phyloP scores from a whole-genome alignment of 75 land plant genomes.

The Pinus albicaulis region DNA sequence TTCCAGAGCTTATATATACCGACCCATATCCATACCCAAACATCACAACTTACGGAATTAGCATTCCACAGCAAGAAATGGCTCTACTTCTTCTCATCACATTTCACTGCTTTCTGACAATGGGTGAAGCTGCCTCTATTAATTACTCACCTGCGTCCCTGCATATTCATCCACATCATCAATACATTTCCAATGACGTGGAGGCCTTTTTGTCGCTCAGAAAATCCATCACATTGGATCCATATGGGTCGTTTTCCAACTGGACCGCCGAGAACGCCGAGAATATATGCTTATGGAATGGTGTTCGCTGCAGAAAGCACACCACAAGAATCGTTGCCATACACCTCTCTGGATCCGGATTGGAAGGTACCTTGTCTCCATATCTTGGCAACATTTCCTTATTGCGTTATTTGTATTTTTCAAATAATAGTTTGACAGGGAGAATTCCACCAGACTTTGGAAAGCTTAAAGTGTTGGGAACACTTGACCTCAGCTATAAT shows the following conservation, averaged over 20 bases:
- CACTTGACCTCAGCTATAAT: constrained; percentile 11
- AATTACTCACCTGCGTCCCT: too few relatives aligned
- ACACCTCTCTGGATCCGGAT: neutral
- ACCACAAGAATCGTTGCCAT: neutral
- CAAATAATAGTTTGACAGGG: constrained; percentile 18
- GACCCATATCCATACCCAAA: too few relatives aligned
- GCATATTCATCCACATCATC: too few relatives aligned
- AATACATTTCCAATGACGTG: too few relatives aligned
- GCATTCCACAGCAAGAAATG: too few relatives aligned
- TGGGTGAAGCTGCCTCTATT: too few relatives aligned
- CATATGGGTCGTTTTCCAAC: neutral
- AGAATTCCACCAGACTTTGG: constrained; percentile 23
- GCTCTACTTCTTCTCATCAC: too few relatives aligned
- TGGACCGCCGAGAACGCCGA: constrained; percentile 4
- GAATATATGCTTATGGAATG: neutral
- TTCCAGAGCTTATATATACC: too few relatives aligned
- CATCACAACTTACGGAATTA: too few relatives aligned
- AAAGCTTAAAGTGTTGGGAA: constrained; percentile 4
- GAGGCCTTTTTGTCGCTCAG: neutral
- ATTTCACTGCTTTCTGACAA: too few relatives aligned
- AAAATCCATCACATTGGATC: neutral
- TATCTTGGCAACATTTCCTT: constrained; percentile 12
- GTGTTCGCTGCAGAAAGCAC: neutral
- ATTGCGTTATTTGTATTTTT: constrained; percentile 18
- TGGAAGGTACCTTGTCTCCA: constrained; percentile 21